phyloP scores from a whole-genome alignment of 495 filamentous ascomycete species.

The Jackrogersella multiformis region DNA sequence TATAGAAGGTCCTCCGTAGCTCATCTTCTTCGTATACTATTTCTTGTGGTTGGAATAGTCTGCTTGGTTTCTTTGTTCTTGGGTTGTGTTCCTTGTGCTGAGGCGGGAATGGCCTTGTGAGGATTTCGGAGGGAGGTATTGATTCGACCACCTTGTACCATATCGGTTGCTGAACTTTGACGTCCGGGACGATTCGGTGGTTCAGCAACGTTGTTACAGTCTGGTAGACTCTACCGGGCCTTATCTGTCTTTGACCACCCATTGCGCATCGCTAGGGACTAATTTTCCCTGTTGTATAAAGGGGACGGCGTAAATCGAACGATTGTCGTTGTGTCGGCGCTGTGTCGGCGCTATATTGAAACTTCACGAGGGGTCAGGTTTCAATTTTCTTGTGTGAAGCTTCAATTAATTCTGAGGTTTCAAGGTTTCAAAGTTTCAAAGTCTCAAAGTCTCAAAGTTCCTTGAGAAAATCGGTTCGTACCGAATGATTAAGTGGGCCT shows the following conservation, averaged over 20 bases:
- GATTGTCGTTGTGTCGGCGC: conserved; percentile 21
- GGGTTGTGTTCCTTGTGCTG: conserved; percentile 63
- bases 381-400: too few relatives aligned
- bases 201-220: conserved; percentile 38
- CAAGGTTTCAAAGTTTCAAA: too few relatives aligned
- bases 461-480: neutral
- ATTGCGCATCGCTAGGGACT: conserved; percentile 26
- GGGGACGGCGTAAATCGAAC: neutral
- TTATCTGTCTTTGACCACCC: conserved; percentile 44
- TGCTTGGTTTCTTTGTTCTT: conserved; percentile 67
- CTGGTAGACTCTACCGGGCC: conserved; percentile 41
- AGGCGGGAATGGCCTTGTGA: conserved; percentile 73
- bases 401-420: too few relatives aligned
- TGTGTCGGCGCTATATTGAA: too few relatives aligned
- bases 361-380: neutral
- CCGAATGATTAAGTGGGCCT: neutral
- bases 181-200: conserved; percentile 39
- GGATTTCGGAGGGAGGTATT: conserved; percentile 81
- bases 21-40: conserved; percentile 88
- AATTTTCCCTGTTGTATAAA: conserved; percentile 1
- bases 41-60: conserved; percentile 79
- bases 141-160: conserved; percentile 80
- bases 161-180: conserved; percentile 61
- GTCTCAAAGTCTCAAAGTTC: too few relatives aligned
- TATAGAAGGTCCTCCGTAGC: conserved; percentile 82